phyloP scores from a whole-genome alignment of 106 monocot species.

The Dioscorea zingiberensis region DNA sequence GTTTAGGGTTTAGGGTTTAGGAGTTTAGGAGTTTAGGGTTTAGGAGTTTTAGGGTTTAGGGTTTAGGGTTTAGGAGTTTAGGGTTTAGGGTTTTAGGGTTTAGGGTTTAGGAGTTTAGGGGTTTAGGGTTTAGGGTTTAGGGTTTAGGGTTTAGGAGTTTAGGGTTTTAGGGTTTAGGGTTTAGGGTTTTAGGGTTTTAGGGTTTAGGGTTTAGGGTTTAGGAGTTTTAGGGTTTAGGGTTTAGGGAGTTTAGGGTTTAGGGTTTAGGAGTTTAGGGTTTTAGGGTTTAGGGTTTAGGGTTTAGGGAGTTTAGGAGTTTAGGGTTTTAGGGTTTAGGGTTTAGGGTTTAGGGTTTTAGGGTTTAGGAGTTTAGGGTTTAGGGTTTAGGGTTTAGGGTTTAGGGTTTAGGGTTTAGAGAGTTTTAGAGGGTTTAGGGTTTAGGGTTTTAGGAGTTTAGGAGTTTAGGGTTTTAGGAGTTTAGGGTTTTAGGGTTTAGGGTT shows the following conservation, averaged over 20 bases:
- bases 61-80: conserved; percentile 15
- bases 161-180: conserved; percentile 2
- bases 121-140: conserved; percentile 1
- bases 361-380: conserved; percentile 32
- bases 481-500: conserved; percentile 32
- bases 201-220: conserved; percentile 15
- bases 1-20: conserved; percentile 10
- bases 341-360: conserved; percentile 20
- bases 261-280: conserved; percentile 34
- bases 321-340: conserved; percentile 6
- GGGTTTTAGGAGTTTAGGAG: conserved; percentile 17
- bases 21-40: conserved; percentile 11
- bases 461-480: not conserved
- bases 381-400: conserved; percentile 32
- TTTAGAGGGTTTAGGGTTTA: conserved; percentile 24
- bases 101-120: conserved; percentile 21
- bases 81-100: conserved; percentile 25
- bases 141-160: conserved; percentile 3
- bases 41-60: conserved; percentile 10
- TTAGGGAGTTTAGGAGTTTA: conserved; percentile 14
- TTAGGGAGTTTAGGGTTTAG: conserved; percentile 22
- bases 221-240: conserved; percentile 5
- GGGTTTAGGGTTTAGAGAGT: conserved; percentile 24
- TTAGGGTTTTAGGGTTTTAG: conserved; percentile 12
- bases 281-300: conserved; percentile 23